Percentiles rank a stretch among this genome's conserved stretches.
These are phyloP conservation scores for Pisolithus thermaeus DNA, from an alignment of 1,284 basidiomycete species.

Conservation along the genomic window DNA sequence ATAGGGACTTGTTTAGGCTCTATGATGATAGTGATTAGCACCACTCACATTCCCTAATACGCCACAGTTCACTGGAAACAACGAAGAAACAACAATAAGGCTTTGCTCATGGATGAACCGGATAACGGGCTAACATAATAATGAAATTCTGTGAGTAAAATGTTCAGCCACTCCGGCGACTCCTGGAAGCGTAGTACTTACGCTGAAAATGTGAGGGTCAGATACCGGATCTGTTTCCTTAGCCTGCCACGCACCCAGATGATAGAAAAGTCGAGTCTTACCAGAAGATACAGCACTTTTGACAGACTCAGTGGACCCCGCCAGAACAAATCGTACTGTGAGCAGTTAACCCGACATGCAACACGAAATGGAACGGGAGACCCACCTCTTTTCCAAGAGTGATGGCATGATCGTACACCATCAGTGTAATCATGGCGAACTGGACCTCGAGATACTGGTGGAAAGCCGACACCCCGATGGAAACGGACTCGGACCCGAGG, in stretches of 20 bases:
- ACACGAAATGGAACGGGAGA: background rate
- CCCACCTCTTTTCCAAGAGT: constrained; percentile 8
- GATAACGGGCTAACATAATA: background rate
- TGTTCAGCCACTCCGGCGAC: too few species aligned
- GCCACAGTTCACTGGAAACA: too few species aligned
- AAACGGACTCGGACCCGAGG: too few species aligned
- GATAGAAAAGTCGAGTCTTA: background rate
- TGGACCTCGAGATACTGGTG: background rate
- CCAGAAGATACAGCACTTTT: constrained; percentile 7
- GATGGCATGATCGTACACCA: constrained; percentile 6
- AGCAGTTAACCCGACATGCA: background rate
- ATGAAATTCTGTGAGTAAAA: background rate
- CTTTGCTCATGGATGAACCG: too few species aligned
- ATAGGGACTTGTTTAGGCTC: too few species aligned
- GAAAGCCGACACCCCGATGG: background rate
- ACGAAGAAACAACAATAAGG: too few species aligned
- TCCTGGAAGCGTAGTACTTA: background rate
- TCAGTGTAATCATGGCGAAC: background rate
- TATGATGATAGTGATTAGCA: too few species aligned
- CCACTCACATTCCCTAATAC: too few species aligned
- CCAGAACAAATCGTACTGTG: constrained; percentile 9
- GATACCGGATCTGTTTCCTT: constrained; percentile 8
- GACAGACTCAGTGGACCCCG: background rate
- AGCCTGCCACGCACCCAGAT: background rate
- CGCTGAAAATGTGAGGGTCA: background rate